phyloP scores from a whole-genome alignment of 1,139 yeast species.

The Wickerhamomyces sp. region DNA sequence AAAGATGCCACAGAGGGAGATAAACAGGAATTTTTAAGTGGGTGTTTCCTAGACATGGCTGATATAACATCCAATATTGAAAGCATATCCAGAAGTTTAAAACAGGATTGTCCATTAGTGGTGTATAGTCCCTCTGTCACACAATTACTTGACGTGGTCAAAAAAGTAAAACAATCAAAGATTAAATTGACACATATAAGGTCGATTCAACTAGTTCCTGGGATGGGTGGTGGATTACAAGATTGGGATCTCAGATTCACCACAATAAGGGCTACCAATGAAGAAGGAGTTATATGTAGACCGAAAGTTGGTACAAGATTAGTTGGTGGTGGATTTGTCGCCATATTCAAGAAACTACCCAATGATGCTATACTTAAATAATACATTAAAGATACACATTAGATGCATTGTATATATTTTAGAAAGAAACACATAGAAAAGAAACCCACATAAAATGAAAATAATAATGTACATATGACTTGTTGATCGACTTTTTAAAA shows the following conservation, averaged over 20 bases:
- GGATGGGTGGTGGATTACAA: constrained; percentile 41
- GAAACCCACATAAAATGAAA: constrained; percentile 1
- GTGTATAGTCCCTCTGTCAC: constrained; percentile 44
- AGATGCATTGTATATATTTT: too few species aligned
- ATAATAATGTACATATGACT: not conserved
- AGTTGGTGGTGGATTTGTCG: constrained; percentile 46
- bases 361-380: constrained; percentile 14
- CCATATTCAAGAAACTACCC: constrained; percentile 21
- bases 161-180: constrained; percentile 19
- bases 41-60: constrained; percentile 43
- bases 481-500: constrained; percentile 6
- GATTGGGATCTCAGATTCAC: constrained; percentile 39
- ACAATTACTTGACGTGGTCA: constrained; percentile 37
- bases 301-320: constrained; percentile 42
- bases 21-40: constrained; percentile 31
- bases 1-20: constrained; percentile 15
- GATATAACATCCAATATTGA: constrained; percentile 31
- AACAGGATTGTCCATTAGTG: constrained; percentile 37
- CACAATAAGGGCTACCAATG: constrained; percentile 33
- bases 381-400: too few species aligned
- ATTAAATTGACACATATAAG: constrained; percentile 32
- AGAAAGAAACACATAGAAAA: not conserved
- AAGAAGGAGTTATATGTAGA: constrained; percentile 38
- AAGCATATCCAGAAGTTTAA: constrained; percentile 29
- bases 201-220: constrained; percentile 39